Evolutionary conservation across 1,284 basidiomycete species (phyloP), one percentile per base, ranked within the genome.

Genomic region (Trichosporon sp.): DNA sequence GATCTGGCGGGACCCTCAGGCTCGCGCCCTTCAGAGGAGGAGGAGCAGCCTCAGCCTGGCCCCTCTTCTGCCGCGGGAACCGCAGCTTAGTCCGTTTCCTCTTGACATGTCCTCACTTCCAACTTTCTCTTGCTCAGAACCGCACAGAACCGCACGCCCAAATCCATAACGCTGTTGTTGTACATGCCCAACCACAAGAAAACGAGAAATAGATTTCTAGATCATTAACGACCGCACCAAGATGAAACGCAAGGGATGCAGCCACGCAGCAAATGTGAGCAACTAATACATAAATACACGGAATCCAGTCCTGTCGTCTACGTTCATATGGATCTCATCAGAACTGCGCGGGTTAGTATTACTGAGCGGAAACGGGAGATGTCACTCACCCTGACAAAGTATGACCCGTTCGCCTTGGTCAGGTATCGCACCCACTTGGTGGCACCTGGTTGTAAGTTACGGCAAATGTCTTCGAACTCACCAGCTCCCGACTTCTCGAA

Each of bases 401-500:
- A 79, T 25, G 76, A 74, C 19, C 77, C 77, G 57, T 76, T 75
- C 34, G 77, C 73, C 64, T 77, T 77, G 11, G 75, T 71, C 29
- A 77, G 68, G 60, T 79, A 79, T 25, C 78, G 66, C 27, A 95
- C 92, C 92, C 92, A 95, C 78, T 95, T 95, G 68, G 94, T 88
- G 90, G 78, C 33, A 40, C 33, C 33, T 34, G 44, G 21, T 36
- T n/a, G 46, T 29, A 9, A 27, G 27, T 11, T 14, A 7, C 8
- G 23, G 9, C 0, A 21, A 3, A 14, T 14, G 23, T 6, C 13
- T 23, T 8, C 34, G 23, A 9, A 34, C 32, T 57, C 56, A 34
- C 31, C 27, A 61, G 59, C 61, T 72, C 88, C 91, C 77, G 85
- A 88, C 85, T 94, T 96, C 83, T 99, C 96, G 73, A 96, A 97